Evolutionary conservation across 1,284 basidiomycete species (phyloP).

Genomic region (Neolentinus lepideus): DNA sequence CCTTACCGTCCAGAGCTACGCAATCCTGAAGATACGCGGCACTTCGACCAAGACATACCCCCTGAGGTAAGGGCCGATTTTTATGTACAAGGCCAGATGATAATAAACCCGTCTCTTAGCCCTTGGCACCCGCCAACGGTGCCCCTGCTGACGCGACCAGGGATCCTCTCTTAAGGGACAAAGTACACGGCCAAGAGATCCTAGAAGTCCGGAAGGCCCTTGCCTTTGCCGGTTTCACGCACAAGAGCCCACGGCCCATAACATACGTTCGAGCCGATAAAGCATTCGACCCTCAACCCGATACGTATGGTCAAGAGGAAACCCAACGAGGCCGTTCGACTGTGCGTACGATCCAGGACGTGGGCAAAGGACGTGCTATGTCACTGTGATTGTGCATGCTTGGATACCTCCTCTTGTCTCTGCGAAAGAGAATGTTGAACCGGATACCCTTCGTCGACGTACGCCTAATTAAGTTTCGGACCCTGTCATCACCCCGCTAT

Average conservation of each 20-base stretch:
- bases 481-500: too few relatives aligned
- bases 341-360: slow-evolving; percentile 47
- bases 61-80: slow-evolving; percentile 58
- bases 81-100: background rate
- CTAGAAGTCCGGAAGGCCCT: slow-evolving; percentile 87
- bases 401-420: background rate
- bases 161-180: slow-evolving; percentile 83
- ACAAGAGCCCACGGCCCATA: slow-evolving; percentile 75
- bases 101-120: slow-evolving; percentile 37
- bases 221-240: slow-evolving; percentile 86
- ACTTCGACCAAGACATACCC: slow-evolving; percentile 92
- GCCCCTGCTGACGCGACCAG: slow-evolving; percentile 76
- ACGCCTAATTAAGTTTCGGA: too few relatives aligned
- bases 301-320: slow-evolving; percentile 39
- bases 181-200: slow-evolving; percentile 78
- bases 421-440: background rate
- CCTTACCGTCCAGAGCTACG: slow-evolving; percentile 84
- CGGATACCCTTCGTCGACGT: too few relatives aligned
- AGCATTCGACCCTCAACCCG: slow-evolving; percentile 52
- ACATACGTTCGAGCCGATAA: slow-evolving; percentile 68
- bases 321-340: slow-evolving; percentile 53
- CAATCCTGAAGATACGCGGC: slow-evolving; percentile 77
- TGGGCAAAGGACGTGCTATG: slow-evolving; percentile 66
- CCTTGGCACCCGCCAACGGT: slow-evolving; percentile 84
- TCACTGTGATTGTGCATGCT: slow-evolving; percentile 43